phyloP scores from a whole-genome alignment of 805 yeast genomes.

The Schwanniomyces occidentalis region DNA sequence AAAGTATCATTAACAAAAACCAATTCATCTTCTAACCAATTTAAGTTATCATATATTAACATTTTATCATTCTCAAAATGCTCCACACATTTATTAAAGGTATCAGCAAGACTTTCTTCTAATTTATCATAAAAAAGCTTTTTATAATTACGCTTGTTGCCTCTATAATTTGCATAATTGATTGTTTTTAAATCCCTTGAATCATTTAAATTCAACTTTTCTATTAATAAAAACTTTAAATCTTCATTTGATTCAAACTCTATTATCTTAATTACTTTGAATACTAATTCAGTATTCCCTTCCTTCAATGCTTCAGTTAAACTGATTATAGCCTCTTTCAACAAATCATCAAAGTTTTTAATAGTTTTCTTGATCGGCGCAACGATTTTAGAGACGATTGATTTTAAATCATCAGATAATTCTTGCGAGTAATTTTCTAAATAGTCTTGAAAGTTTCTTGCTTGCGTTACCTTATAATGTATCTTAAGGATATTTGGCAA shows the following conservation, averaged over 20 bases:
- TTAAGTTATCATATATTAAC: constrained; percentile 65
- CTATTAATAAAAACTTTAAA: constrained; percentile 42
- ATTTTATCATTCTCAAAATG: constrained; percentile 51
- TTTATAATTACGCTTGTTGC: constrained; percentile 57
- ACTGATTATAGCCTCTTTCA: constrained; percentile 64
- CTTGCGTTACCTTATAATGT: constrained; percentile 68
- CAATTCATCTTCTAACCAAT: constrained; percentile 84
- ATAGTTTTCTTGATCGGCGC: constrained; percentile 49
- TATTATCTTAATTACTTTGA: constrained; percentile 71
- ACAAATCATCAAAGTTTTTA: constrained; percentile 60
- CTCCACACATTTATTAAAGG: constrained; percentile 65
- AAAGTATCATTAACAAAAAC: constrained; percentile 62
- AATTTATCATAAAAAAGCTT: constrained; percentile 59
- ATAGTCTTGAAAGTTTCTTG: constrained; percentile 79
- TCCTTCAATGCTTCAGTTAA: constrained; percentile 72
- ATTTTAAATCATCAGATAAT: constrained; percentile 62
- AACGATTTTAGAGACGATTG: constrained; percentile 61
- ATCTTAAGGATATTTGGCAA: constrained; percentile 60
- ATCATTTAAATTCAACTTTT: constrained; percentile 26
- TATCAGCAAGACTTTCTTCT: constrained; percentile 59
- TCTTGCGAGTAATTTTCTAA: constrained; percentile 52
- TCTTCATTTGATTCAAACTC: constrained; percentile 84
- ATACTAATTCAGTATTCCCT: constrained; percentile 66
- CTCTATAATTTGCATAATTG: constrained; percentile 31
- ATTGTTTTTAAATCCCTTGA: constrained; percentile 14